Percentiles rank a stretch among this genome's conserved stretches.
These are phyloP conservation scores for Senna siamea DNA, from an alignment of 306 rosid species.

Conservation along the genomic window DNA sequence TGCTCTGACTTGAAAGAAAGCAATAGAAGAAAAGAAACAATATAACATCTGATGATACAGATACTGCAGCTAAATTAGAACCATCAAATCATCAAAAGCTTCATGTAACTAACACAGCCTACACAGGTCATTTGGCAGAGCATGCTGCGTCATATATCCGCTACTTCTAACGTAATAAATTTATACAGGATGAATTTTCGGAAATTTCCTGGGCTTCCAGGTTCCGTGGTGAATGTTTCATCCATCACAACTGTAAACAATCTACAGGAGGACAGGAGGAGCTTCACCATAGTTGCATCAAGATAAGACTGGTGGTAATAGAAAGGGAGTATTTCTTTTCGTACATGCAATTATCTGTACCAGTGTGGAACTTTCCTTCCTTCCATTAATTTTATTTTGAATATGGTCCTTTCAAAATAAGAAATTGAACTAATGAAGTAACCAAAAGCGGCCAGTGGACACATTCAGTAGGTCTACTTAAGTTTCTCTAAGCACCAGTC, in stretches of 20 bases:
- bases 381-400: constrained; percentile 2
- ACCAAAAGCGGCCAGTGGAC: constrained; percentile 26
- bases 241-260: constrained; percentile 13
- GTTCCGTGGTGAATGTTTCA: constrained; percentile 6
- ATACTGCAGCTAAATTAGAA: constrained; percentile 33
- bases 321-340: not conserved
- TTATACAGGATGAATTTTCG: not conserved
- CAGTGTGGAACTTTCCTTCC: not conserved
- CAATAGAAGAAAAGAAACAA: constrained; percentile 4
- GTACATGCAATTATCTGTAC: not conserved
- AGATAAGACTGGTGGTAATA: not conserved
- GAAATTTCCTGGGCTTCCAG: constrained; percentile 14
- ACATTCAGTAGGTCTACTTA: no score
- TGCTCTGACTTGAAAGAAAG: constrained; percentile 22
- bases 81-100: constrained; percentile 34
- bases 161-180: not conserved
- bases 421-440: constrained; percentile 12
- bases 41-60: constrained; percentile 29
- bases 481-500: no score
- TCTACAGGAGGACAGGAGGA: constrained; percentile 31
- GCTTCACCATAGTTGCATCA: constrained; percentile 12
- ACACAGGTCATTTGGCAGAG: constrained; percentile 13
- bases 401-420: constrained; percentile 31
- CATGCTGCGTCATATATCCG: constrained; percentile 18
- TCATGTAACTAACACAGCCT: constrained; percentile 14